A percentile compares a stretch with the other conserved stretches of the same genome.
phyloP scores from a whole-genome alignment of 139 green algal species.

The Mychonastes homosphaera region DNA sequence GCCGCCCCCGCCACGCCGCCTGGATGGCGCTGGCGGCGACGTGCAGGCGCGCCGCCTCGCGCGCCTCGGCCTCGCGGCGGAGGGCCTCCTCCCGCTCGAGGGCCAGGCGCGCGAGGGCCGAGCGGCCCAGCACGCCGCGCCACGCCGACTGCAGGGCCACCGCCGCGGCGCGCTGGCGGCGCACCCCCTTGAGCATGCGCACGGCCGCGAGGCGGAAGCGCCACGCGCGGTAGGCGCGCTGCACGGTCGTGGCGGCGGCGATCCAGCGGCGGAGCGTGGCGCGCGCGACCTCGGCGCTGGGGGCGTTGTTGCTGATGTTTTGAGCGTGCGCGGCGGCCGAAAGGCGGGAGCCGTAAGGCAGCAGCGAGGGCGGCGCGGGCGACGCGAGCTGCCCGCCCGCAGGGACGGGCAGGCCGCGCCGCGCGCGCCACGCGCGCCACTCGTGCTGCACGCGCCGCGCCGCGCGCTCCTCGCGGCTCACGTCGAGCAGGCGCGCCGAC shows the following conservation, averaged over 20 bases:
- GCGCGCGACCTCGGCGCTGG: no score
- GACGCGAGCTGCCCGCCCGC: no score
- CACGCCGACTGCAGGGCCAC: slow-evolving; percentile 25
- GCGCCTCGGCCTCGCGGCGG: slow-evolving; percentile 21
- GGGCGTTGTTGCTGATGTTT: no score
- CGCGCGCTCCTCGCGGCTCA: slow-evolving; percentile 58
- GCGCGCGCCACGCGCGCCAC: slow-evolving; percentile 25
- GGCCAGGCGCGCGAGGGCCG: slow-evolving; percentile 4
- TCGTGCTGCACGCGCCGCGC: slow-evolving; percentile 50
- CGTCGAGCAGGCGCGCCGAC: slow-evolving; percentile 56
- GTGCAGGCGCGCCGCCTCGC: slow-evolving; percentile 8
- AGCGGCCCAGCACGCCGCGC: slow-evolving; percentile 26
- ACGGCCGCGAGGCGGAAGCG: slow-evolving; percentile 16
- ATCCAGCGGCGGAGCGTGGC: slow-evolving; percentile 38
- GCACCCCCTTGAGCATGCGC: not conserved
- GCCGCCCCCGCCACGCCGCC: slow-evolving; percentile 16
- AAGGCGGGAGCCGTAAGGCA: no score
- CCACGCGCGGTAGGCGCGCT: slow-evolving; percentile 25
- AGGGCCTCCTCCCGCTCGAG: slow-evolving; percentile 22
- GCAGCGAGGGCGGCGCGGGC: no score
- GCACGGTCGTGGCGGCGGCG: slow-evolving; percentile 32
- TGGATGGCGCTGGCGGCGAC: slow-evolving; percentile 21
- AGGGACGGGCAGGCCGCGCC: no score
- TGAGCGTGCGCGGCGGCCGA: no score
- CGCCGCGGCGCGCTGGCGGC: slow-evolving; percentile 5